phyloP scores from a whole-genome alignment of 148 eudicot species.

The Pharnaceum exiguum region DNA sequence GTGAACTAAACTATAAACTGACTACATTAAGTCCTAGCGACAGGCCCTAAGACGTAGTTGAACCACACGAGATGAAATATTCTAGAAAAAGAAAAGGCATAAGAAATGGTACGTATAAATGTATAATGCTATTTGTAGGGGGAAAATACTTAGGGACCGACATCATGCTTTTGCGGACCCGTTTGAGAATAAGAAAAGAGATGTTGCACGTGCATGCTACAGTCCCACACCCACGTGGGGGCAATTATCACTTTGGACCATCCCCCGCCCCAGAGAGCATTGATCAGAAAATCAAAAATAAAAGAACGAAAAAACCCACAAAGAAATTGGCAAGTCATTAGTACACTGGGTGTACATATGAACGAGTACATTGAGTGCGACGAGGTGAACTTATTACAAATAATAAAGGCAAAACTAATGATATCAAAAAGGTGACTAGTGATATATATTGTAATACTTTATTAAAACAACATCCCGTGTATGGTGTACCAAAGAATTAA shows the following conservation, averaged over 20 bases:
- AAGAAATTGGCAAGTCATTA: not conserved
- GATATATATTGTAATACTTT: too few relatives aligned
- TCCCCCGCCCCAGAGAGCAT: not conserved
- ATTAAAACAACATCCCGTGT: too few relatives aligned
- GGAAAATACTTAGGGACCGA: constrained; percentile 17
- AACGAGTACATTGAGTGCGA: too few relatives aligned
- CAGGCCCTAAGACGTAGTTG: too few relatives aligned
- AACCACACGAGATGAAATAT: not conserved
- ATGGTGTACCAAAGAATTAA: too few relatives aligned
- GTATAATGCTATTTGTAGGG: constrained; percentile 6
- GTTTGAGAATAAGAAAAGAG: constrained; percentile 6
- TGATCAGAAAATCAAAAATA: too few relatives aligned
- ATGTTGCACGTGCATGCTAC: constrained; percentile 33
- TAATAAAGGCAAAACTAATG: too few relatives aligned
- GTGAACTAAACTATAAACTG: too few relatives aligned
- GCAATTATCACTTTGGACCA: constrained; percentile 33
- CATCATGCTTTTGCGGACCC: constrained; percentile 29
- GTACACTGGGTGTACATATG: too few relatives aligned
- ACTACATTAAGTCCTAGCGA: too few relatives aligned
- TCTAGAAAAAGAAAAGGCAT: not conserved
- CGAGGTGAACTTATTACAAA: too few relatives aligned
- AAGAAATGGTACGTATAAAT: not conserved
- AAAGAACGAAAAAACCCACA: not conserved
- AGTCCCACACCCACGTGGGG: constrained; percentile 37
- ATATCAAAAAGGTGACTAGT: too few relatives aligned